Evolutionary conservation across 2,329 filamentous ascomycete genomes (phyloP), one percentile per base, ranked within the genome.

Genomic region (Pochonia chlamydosporia): DNA sequence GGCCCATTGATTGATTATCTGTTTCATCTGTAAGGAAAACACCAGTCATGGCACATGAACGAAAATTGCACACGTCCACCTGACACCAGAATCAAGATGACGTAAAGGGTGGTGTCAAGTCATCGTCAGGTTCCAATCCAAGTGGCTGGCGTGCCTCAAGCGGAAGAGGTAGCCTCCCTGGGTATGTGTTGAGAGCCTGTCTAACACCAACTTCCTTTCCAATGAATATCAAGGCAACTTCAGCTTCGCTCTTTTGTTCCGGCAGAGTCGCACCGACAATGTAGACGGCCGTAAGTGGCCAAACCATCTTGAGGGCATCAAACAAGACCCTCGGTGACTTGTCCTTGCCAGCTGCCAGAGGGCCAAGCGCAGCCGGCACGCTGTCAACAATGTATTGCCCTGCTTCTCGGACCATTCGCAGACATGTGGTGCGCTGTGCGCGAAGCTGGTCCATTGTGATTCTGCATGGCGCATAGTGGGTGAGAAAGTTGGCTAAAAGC

Each of bases 251-350:
- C 21, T 56, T 57, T 37, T 68, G 59, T 25, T 59, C 57, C 1
- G 54, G 47, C 25, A 58, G 55, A n/a, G 60, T 59, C 4, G 62
- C 53, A 3, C 58, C 49, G 6, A 62, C 51, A 11, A 62, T 46
- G 28, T 59, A 63, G 18, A 70, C 53, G 2, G 59, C 48, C 6
- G 60, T 62, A 18, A 70, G 57, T 8, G 68, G 68, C 63, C 66
- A 71, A 14, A 70, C 56, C 24, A 69, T 49, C 55, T 61, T 63
- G 33, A 70, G 47, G 2, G 64, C 65, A 24, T 68, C 64, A 45
- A 69, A 68, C 33, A 68, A 51, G 10, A 59, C 56, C 35, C 54
- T 57, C 20, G 66, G 67, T 9, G 64, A 56, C 30, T 55, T 54
- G 41, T 62, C 59, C 9, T 54, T 52, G 30, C 54, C 51, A 3